Conservation (phyloP, 768 basidiomycete species). For the Amanita inopinata region DNA sequence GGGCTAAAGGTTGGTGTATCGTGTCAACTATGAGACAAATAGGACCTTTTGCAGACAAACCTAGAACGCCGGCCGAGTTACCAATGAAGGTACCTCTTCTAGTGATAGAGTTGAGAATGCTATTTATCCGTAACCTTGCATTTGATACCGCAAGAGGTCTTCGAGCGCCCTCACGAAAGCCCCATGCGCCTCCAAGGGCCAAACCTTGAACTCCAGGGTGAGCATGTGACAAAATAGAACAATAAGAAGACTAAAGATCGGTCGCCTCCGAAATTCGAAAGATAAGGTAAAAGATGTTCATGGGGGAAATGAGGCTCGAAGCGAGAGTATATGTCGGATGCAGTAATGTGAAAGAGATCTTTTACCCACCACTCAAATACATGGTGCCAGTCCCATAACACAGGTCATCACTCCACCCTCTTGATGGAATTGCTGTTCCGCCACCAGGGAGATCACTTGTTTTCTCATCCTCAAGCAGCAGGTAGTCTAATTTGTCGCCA, state of each 20-base stretch:
- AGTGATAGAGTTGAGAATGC: constrained; percentile 92
- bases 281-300: constrained; percentile 62
- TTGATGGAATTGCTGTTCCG: constrained; percentile 81
- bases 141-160: constrained; percentile 83
- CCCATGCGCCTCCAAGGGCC: constrained; percentile 92
- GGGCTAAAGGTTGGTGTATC: constrained; percentile 50
- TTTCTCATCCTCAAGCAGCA: constrained; percentile 95
- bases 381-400: constrained; percentile 99
- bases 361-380: constrained; percentile 89
- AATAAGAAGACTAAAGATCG: constrained; percentile 68
- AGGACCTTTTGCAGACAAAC: constrained; percentile 45
- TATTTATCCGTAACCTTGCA: constrained; percentile 87
- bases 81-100: constrained; percentile 96
- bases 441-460: constrained; percentile 83
- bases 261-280: constrained; percentile 34
- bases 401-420: constrained; percentile 98
- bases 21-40: constrained; percentile 18
- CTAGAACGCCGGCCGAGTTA: constrained; percentile 95
- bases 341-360: constrained; percentile 55
- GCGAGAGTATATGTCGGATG: constrained; percentile 40
- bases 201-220: constrained; percentile 67
- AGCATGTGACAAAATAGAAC: constrained; percentile 76
- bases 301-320: constrained; percentile 41
- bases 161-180: constrained; percentile 86
- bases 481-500: constrained; percentile 90